Evolutionary conservation across 2,329 filamentous ascomycete genomes (phyloP), one percentile per base, ranked within the genome.

Genomic region (Polytolypa hystricis): DNA sequence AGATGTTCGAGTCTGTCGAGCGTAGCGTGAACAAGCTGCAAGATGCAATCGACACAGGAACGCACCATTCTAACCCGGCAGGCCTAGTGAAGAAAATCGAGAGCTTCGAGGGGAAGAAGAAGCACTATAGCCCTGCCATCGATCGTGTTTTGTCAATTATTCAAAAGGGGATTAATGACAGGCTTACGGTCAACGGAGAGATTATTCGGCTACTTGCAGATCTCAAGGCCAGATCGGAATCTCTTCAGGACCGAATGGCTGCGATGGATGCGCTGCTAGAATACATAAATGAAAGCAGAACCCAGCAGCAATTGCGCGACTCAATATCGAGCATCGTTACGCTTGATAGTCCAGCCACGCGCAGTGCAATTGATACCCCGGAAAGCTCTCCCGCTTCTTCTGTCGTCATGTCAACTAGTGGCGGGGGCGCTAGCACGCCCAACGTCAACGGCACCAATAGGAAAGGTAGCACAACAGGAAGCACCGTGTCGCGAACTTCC

Each of bases 1-100:
- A 94, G 65, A 94, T 98, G 86, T 89, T 85, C 54, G 85, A 94
- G 48, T 95, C 87, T 3, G 84, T 96, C 15, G 84, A 93, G 54
- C 74, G 89, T 45, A 94, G 86, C 54, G 76, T 93, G 40, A 62
- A 69, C 31, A 93, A 93, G 60, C 69, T 98, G 23, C 78, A 74
- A 44, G 85, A 94, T 53, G 79, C 77, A 3, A 67, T 94, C 11
- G 84, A 93, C 40, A 69, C 75, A 8, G 79, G 79, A 5, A 70
- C 81, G 50, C 81, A 91, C 45, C 61, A 85, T 41, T 81, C 79
- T 9, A 84, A 82, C 51, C 75, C 77, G 15, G 66, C 78, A 4
- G 67, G 69, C 2, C 72, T 91, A 62, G 68, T 70, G 42, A 93
- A 91, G 63, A 89, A 86, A 58, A 78, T 93, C 28, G 86, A 94